Conservation (phyloP, 2,329 filamentous ascomycete genomes). For the Monosporascus sp. region DNA sequence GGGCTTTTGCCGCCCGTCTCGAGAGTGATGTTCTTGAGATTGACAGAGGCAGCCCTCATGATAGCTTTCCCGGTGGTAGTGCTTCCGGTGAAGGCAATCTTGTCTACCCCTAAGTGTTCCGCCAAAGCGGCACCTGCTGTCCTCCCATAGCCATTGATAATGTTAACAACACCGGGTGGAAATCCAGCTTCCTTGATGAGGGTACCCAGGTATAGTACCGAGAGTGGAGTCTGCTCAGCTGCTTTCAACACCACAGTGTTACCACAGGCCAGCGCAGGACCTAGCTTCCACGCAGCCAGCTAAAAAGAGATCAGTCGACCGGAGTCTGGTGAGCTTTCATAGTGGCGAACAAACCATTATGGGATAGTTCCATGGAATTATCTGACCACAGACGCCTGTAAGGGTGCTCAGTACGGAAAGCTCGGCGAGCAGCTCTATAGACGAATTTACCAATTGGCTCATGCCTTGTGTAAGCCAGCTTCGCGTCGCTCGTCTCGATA, state of each 20-base stretch:
- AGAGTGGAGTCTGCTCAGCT: constrained; percentile 63
- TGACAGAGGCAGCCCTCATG: constrained; percentile 67
- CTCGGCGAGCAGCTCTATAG: no score
- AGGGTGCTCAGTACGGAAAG: not conserved
- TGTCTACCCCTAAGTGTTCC: constrained; percentile 63
- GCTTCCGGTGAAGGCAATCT: constrained; percentile 75
- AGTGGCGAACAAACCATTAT: constrained; percentile 30
- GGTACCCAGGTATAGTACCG: constrained; percentile 58
- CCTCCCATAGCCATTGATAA: constrained; percentile 66
- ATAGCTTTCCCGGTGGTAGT: constrained; percentile 68
- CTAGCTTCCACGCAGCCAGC: constrained; percentile 74
- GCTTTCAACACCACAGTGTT: constrained; percentile 62
- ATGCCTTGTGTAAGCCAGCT: constrained; percentile 69
- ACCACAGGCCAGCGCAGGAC: constrained; percentile 63
- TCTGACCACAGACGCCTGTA: constrained; percentile 63
- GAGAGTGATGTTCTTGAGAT: constrained; percentile 60
- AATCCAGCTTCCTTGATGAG: constrained; percentile 71
- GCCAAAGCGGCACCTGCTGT: constrained; percentile 65
- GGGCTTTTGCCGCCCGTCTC: constrained; percentile 65
- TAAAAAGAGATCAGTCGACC: not conserved
- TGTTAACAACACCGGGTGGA: constrained; percentile 71
- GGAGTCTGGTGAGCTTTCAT: not conserved
- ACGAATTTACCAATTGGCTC: constrained; percentile 50
- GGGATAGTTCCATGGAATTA: constrained; percentile 54
- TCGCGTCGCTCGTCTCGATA: constrained; percentile 61